These are phyloP conservation scores for Eutrema japonicum DNA, from an alignment of 345 rosid species.

Conservation along the genomic window DNA sequence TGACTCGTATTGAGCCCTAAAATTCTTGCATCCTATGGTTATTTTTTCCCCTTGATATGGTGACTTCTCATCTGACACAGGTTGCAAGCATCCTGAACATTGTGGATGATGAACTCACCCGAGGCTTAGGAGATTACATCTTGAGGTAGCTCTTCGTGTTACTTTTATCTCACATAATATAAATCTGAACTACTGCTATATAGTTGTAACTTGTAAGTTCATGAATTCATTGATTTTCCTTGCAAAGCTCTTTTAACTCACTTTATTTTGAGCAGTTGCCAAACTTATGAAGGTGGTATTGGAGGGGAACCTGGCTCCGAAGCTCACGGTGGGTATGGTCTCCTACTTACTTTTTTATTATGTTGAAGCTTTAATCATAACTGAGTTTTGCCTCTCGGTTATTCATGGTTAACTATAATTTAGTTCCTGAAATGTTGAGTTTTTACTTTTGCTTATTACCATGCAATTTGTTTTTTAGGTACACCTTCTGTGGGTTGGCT, in stretches of 20 bases:
- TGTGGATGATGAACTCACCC: slow-evolving; percentile 75
- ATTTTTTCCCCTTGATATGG: slow-evolving; percentile 18
- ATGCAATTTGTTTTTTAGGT: slow-evolving; percentile 54
- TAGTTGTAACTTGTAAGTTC: slow-evolving; percentile 11
- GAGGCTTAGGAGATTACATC: slow-evolving; percentile 81
- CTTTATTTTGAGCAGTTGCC: slow-evolving; percentile 66
- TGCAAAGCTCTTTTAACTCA: slow-evolving; percentile 12
- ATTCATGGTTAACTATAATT: neutral
- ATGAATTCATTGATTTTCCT: neutral
- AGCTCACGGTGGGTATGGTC: slow-evolving; percentile 99
- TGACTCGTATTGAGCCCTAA: slow-evolving; percentile 7
- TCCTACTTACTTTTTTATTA: slow-evolving; percentile 36
- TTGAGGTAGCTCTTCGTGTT: slow-evolving; percentile 61
- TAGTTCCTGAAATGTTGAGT: neutral
- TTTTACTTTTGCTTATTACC: slow-evolving; percentile 22
- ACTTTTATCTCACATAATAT: slow-evolving; percentile 9
- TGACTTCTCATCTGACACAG: slow-evolving; percentile 44
- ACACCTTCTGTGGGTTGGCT: slow-evolving; percentile 96
- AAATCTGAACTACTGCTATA: neutral
- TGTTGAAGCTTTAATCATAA: slow-evolving; percentile 25
- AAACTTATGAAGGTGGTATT: slow-evolving; percentile 98
- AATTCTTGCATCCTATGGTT: slow-evolving; percentile 11
- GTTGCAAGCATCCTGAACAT: slow-evolving; percentile 86
- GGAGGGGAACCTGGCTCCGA: slow-evolving; percentile 97
- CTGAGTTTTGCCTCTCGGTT: slow-evolving; percentile 1